These are phyloP conservation scores for Phytopythium sindhum DNA, from an alignment of 352 stramenopile genomes.

Conservation along the genomic window DNA sequence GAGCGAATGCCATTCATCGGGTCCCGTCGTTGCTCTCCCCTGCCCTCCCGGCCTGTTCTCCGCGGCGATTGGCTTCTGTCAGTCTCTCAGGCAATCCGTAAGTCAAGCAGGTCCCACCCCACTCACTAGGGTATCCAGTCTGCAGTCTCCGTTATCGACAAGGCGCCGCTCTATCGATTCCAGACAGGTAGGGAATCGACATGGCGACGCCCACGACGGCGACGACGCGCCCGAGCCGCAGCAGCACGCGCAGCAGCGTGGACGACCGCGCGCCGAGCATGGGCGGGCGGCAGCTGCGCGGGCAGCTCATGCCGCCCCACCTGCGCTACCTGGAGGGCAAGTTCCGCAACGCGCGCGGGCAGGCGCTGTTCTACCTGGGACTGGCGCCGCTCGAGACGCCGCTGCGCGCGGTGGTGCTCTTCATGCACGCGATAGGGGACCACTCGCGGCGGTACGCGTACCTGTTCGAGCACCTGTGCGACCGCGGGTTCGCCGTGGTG, in stretches of 20 bases:
- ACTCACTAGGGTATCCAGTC: too few relatives aligned
- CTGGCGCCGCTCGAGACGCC: slow-evolving; percentile 33
- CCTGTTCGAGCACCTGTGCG: slow-evolving; percentile 48
- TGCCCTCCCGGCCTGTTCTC: background rate
- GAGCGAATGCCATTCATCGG: background rate
- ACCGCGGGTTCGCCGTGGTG: slow-evolving; percentile 45
- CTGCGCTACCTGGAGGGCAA: slow-evolving; percentile 33
- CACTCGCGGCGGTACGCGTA: slow-evolving; percentile 58
- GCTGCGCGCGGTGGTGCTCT: slow-evolving; percentile 50
- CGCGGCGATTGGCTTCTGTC: background rate
- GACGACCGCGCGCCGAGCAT: background rate
- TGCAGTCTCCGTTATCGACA: background rate
- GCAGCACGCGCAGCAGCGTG: background rate
- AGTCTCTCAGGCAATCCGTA: too few relatives aligned
- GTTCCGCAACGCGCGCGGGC: slow-evolving; percentile 41
- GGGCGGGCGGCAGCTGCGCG: slow-evolving; percentile 1
- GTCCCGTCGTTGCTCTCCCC: background rate
- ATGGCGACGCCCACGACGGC: background rate
- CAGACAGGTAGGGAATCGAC: background rate
- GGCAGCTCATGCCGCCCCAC: slow-evolving; percentile 6
- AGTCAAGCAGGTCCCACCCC: too few relatives aligned
- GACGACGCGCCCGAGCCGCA: background rate
- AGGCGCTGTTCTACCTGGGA: slow-evolving; percentile 55
- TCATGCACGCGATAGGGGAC: slow-evolving; percentile 64
- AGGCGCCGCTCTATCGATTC: background rate